Evolutionary conservation across 495 filamentous ascomycete species (phyloP), one percentile per base, ranked within the genome.

Genomic region (Neurospora sp.): DNA sequence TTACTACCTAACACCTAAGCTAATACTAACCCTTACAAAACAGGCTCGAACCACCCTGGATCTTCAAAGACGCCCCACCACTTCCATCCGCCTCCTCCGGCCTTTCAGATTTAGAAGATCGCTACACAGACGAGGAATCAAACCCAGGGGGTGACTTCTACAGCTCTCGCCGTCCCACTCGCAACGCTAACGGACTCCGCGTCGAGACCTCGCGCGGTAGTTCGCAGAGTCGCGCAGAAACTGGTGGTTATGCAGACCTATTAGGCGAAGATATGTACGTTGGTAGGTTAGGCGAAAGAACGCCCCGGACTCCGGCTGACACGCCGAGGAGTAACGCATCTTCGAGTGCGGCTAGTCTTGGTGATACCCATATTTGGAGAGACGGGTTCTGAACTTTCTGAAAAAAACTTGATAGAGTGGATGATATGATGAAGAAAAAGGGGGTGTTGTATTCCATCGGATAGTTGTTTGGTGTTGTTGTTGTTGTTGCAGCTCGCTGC

Each of bases 341-440:
- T 59, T 73, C 76, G 41, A 87, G 84, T 78, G 84, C 83, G 39
- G 75, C 88, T 70, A 88, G 87, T 78, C 78, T 89, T 20, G 87
- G 87, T 46, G 87, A 89, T 81, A 88, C 86, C 48, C 85, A 87
- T 75, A 80, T 89, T 23, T 89, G 87, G 86, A 78, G 84, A 69
- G 83, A 86, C 5, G 74, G 69, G 74, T 12, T 5, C 12, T 16
- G 66, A 14, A n/a, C n/a, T 14, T 41, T 41, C 5, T 9, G 3
- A 2, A 31, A 31, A n/a, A n/a, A n/a, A n/a, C n/a, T n/a, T n/a
- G n/a, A n/a, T n/a, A n/a, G n/a, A n/a, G n/a, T n/a, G 31, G 31
- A 31, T 2, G 31, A 31, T 2, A 31, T 31, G 31, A 2, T 31
- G 31, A 31, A 31, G n/a, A 37, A 59, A 27, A 66, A 14, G 27